Conservation (phyloP, 2,329 filamentous ascomycete species). For the Teratosphaeriaceae sp. region DNA sequence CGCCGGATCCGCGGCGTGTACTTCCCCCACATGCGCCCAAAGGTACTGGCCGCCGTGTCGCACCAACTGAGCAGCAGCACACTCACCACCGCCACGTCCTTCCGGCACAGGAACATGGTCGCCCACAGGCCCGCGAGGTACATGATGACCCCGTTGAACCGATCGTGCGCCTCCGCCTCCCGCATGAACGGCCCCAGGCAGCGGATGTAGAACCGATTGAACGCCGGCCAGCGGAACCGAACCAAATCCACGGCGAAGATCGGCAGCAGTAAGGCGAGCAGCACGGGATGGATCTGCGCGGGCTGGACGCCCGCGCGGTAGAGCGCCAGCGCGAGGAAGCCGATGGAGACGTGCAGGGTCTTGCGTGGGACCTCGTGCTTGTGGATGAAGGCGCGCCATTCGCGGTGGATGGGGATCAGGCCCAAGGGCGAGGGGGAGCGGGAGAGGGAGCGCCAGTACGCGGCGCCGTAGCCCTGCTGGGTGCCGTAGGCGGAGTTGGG, state of each 20-base stretch:
- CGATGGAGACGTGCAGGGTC: constrained; percentile 88
- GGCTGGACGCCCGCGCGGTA: constrained; percentile 76
- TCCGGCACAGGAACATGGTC: constrained; percentile 80
- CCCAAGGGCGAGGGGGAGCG: constrained; percentile 88
- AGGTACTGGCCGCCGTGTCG: constrained; percentile 92
- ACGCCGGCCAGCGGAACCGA: constrained; percentile 69
- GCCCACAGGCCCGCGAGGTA: constrained; percentile 88
- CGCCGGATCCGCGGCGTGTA: constrained; percentile 79
- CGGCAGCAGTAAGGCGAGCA: constrained; percentile 74
- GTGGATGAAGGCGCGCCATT: constrained; percentile 85
- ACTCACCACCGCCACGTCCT: constrained; percentile 85
- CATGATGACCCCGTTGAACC: constrained; percentile 96
- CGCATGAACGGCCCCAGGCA: constrained; percentile 88
- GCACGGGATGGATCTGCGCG: constrained; percentile 69
- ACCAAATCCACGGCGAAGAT: constrained; percentile 76
- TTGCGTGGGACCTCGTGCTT: constrained; percentile 96
- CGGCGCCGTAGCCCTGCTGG: constrained; percentile 56
- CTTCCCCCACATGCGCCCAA: constrained; percentile 80
- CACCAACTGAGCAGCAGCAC: constrained; percentile 94
- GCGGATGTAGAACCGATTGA: constrained; percentile 84
- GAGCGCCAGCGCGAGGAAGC: constrained; percentile 83
- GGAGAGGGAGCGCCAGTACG: constrained; percentile 82
- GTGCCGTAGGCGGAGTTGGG: constrained; percentile 21
- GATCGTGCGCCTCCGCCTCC: constrained; percentile 78
- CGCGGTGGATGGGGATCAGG: constrained; percentile 87